Base-by-base conservation (phyloP, 495 filamentous ascomycete species). In the Apodospora peruviana region DNA sequence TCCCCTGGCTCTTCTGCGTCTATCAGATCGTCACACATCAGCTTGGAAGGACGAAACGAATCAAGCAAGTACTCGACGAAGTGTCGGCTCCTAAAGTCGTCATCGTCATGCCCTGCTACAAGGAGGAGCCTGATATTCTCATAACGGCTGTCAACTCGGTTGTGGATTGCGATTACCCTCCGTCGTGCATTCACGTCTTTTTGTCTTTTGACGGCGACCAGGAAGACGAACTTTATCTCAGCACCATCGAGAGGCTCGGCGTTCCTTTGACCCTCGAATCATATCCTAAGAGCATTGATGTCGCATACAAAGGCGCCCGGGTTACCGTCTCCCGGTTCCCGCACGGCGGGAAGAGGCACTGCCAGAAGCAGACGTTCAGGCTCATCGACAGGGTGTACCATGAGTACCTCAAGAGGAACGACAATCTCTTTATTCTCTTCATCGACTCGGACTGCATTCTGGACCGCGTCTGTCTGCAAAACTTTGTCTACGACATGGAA, bases 401-500 rank as follows among this genome's bases (percentile, higher is more conserved):
- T 17, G 83, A 93, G 39, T 98, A 98, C 47, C 74, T 95, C 38
- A 86, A 85, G 65, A 76, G 82, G 35, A 87, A 95, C 61, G 91
- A 98, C 67, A 87, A 97, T 53, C 72, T 98, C 4, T 98, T 97
- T 61, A 84, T 97, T 32, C 77, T 98, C 23, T 96, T 98, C 72
- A 96, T 98, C 65, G 93, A 98, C 68, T 96, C 91, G 2, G 93
- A 98, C 68, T 97, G 93, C 70, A 95, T 98, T 57, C 73, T 97
- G 34, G 91, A 98, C 70, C 80, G 81, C 46, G 79, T 91, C 21
- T 97, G 93, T 65, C 79, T 98, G 52, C 91, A 96, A 65, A 98
- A 98, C 56, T 96, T 98, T 64, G 88, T 98, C 71, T 97, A 94
- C 63, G 93, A 96, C 60, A 98, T 98, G 93, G 91, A 98, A 65